These are phyloP conservation scores for Euphorbia peplus DNA, from an alignment of 345 rosid species.

Conservation along the genomic window DNA sequence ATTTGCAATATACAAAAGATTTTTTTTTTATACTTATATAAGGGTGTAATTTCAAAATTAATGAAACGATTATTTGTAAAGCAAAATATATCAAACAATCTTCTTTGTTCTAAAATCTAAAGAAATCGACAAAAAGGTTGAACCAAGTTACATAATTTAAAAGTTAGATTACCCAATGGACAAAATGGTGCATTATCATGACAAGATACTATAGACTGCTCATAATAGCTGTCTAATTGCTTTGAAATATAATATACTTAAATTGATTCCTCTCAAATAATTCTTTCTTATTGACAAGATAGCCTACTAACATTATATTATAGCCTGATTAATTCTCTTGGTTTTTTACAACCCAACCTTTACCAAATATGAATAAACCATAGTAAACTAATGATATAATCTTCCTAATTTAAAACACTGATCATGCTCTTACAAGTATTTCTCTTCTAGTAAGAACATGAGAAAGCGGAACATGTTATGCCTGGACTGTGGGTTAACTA, in stretches of 20 bases:
- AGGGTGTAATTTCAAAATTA: background rate
- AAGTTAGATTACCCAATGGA: background rate
- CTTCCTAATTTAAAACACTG: background rate
- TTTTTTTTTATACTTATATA: too few relatives aligned
- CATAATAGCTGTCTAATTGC: background rate
- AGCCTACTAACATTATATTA: background rate
- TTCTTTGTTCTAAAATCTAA: background rate
- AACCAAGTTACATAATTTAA: background rate
- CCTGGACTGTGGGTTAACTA: too few relatives aligned
- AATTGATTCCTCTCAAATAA: background rate
- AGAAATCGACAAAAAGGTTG: background rate
- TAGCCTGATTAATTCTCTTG: background rate
- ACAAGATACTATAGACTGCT: conserved; percentile 8
- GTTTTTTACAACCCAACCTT: background rate
- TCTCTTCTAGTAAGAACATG: too few relatives aligned
- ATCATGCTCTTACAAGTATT: background rate
- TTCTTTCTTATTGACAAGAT: background rate
- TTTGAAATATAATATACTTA: background rate
- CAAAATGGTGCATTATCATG: conserved; percentile 1
- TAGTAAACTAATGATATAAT: background rate
- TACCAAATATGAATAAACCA: too few relatives aligned
- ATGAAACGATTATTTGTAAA: background rate
- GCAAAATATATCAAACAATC: too few relatives aligned
- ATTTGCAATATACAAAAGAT: too few relatives aligned
- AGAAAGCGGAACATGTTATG: too few relatives aligned